A percentile compares a stretch with the other conserved stretches of the same genome.
These are phyloP conservation scores for Pleurostoma richardsiae DNA, from an alignment of 2,329 filamentous ascomycete species.

Conservation along the genomic window DNA sequence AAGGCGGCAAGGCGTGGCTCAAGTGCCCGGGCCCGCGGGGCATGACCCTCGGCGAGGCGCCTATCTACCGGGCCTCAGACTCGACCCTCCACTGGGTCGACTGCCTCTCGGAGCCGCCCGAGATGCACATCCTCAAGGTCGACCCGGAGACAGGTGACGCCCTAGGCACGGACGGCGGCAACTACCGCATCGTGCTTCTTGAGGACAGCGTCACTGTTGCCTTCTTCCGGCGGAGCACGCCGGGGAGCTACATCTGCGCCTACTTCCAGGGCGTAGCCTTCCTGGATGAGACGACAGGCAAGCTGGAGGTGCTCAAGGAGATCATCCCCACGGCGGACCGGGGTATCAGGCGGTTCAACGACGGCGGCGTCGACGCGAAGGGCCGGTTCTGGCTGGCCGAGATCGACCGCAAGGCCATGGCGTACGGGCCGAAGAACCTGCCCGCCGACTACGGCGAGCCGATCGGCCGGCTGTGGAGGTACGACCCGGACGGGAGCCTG, in stretches of 20 bases:
- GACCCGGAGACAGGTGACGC: conserved; percentile 21
- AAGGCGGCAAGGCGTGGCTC: not conserved
- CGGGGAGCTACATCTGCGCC: conserved; percentile 30
- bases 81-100: not conserved
- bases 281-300: conserved; percentile 26
- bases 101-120: conserved; percentile 17
- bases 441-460: conserved; percentile 20
- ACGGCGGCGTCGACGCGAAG: conserved; percentile 25
- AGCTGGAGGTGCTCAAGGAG: conserved; percentile 26
- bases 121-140: conserved; percentile 23
- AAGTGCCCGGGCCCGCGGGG: not conserved
- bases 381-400: conserved; percentile 28
- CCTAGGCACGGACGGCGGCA: conserved; percentile 7
- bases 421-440: conserved; percentile 21
- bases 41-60: not conserved
- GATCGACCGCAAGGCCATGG: conserved; percentile 26
- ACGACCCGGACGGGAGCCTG: conserved; percentile 20
- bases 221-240: conserved; percentile 22
- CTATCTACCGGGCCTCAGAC: not conserved
- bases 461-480: conserved; percentile 16
- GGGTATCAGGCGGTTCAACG: conserved; percentile 24
- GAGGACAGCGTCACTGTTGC: conserved; percentile 27
- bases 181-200: conserved; percentile 20
- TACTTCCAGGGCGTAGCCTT: conserved; percentile 31
- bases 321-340: conserved; percentile 23